Evolutionary conservation across 768 basidiomycete species (phyloP).

Genomic region (Leccinum subtestaceum): DNA sequence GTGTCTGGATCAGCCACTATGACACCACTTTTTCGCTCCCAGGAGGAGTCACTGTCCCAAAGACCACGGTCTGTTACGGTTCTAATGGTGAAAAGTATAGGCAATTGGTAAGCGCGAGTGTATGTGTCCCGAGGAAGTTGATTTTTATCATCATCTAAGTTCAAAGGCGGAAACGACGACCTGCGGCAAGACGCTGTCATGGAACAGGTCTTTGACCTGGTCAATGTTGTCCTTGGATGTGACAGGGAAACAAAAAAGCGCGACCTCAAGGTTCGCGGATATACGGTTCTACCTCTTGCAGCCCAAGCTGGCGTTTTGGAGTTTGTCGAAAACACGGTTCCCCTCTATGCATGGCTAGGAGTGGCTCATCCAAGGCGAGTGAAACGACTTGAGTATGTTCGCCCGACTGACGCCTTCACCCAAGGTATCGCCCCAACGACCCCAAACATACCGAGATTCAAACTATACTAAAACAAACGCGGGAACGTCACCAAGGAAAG

Average conservation of each 20-base stretch:
- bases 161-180: constrained; percentile 82
- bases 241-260: constrained; percentile 79
- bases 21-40: constrained; percentile 55
- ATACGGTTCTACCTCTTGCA: constrained; percentile 86
- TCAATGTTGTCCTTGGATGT: constrained; percentile 69
- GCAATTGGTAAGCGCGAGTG: constrained; percentile 63
- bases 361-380: constrained; percentile 61
- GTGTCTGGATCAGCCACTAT: constrained; percentile 69
- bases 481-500: constrained; percentile 30
- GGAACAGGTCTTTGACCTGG: constrained; percentile 94
- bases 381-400: not conserved
- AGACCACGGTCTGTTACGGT: constrained; percentile 71
- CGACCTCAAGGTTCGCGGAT: constrained; percentile 71
- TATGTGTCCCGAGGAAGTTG: not conserved
- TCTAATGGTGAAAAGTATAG: constrained; percentile 62
- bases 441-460: constrained; percentile 34
- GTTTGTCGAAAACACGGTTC: constrained; percentile 78
- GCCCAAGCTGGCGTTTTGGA: constrained; percentile 82
- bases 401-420: not conserved
- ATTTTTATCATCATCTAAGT: constrained; percentile 45
- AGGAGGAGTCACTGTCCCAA: constrained; percentile 82
- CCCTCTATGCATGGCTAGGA: constrained; percentile 61
- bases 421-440: constrained; percentile 69
- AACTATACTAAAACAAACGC: constrained; percentile 30
- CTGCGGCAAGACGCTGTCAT: constrained; percentile 97